Conservation (phyloP, 352 stramenopile species). For the Globisporangium radiosum region DNA sequence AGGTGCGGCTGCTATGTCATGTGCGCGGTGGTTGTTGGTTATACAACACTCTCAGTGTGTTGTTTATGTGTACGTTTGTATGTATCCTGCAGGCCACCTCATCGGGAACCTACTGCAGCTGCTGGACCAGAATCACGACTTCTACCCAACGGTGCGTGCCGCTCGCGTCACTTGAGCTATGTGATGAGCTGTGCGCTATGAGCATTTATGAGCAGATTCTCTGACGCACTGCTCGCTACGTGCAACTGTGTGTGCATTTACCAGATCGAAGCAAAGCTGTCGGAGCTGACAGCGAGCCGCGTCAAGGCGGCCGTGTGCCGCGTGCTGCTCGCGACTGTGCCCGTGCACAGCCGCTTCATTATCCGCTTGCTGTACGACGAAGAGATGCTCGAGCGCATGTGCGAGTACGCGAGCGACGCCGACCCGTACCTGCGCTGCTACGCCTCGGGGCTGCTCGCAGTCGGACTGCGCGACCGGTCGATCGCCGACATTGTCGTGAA, state of each 20-base stretch:
- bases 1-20: slow-evolving; percentile 21
- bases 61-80: not conserved
- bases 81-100: slow-evolving; percentile 43
- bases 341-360: slow-evolving; percentile 68
- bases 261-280: slow-evolving; percentile 63
- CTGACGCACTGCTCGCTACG: not conserved
- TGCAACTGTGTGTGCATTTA: not conserved
- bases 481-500: slow-evolving; percentile 81
- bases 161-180: not conserved
- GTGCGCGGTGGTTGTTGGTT: too few relatives aligned
- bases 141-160: slow-evolving; percentile 61
- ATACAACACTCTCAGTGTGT: not conserved
- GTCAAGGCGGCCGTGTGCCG: slow-evolving; percentile 68
- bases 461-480: slow-evolving; percentile 72
- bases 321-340: slow-evolving; percentile 65
- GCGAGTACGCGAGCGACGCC: slow-evolving; percentile 48
- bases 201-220: too few relatives aligned
- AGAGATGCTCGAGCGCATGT: slow-evolving; percentile 69
- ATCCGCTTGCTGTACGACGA: slow-evolving; percentile 73
- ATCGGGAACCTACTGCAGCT: slow-evolving; percentile 71
- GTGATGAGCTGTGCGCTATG: not conserved
- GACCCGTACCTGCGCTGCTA: slow-evolving; percentile 66
- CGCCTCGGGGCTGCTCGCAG: slow-evolving; percentile 64
- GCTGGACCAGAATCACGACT: slow-evolving; percentile 80
- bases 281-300: slow-evolving; percentile 42